Percentiles rank a stretch among this genome's conserved stretches.
These are phyloP conservation scores for Penium margaritaceum DNA, from an alignment of 139 green algal species.

Conservation along the genomic window DNA sequence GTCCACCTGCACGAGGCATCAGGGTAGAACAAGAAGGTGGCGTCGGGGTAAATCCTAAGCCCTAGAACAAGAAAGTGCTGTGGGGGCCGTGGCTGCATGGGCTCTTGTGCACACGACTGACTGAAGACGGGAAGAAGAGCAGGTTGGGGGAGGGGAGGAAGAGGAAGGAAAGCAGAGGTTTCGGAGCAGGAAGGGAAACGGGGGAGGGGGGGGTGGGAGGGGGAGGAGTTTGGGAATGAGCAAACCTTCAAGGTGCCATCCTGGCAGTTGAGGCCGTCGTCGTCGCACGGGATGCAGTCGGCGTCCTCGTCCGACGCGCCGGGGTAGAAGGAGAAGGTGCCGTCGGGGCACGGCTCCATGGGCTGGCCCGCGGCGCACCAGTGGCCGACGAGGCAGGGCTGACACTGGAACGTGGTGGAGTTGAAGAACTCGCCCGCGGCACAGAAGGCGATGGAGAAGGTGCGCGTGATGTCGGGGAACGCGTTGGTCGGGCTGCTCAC, in stretches of 20 bases:
- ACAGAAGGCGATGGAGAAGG: slow-evolving; percentile 1
- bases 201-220: not conserved
- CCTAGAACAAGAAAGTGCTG: not conserved
- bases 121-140: not conserved
- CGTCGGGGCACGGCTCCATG: not conserved
- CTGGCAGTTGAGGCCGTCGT: not conserved
- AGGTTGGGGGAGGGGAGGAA: not conserved
- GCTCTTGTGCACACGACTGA: not conserved
- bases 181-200: not conserved
- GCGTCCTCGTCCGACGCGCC: not conserved
- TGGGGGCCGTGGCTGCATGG: not conserved
- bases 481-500: not conserved
- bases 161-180: not conserved
- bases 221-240: not conserved
- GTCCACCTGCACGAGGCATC: not conserved
- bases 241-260: not conserved
- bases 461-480: slow-evolving; percentile 3
- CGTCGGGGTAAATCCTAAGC: not conserved
- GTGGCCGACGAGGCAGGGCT: not conserved
- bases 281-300: not conserved
- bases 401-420: not conserved
- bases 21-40: not conserved
- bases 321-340: slow-evolving; percentile 5
- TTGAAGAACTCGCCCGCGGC: slow-evolving; percentile 1
- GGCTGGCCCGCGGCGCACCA: slow-evolving; percentile 2